Evolutionary conservation across 495 filamentous ascomycete genomes (phyloP).

Genomic region (Talaromyces nanjingensis): DNA sequence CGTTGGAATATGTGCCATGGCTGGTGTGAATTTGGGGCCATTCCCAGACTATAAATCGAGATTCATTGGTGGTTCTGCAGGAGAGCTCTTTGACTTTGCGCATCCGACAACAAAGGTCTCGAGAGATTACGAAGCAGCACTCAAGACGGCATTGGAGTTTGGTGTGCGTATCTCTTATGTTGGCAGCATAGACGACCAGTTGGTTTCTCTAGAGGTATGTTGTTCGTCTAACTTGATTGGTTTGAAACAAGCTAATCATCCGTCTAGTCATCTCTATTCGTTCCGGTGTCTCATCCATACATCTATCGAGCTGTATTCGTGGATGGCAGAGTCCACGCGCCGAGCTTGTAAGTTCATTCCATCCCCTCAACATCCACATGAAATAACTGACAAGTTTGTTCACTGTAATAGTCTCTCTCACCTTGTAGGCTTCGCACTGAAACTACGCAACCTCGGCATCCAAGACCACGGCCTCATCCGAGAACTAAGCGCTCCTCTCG

Average conservation of each 20-base stretch:
- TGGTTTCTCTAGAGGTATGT: slow-evolving; percentile 81
- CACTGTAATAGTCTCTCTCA: slow-evolving; percentile 58
- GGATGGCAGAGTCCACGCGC: slow-evolving; percentile 84
- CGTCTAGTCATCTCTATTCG: slow-evolving; percentile 71
- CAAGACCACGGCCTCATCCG: slow-evolving; percentile 89
- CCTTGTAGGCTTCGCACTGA: slow-evolving; percentile 86
- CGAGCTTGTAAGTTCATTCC: slow-evolving; percentile 62
- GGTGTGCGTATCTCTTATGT: slow-evolving; percentile 78
- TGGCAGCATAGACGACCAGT: slow-evolving; percentile 93
- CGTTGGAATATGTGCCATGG: slow-evolving; percentile 87
- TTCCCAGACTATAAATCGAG: slow-evolving; percentile 81
- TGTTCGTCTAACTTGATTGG: neutral
- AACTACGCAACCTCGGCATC: slow-evolving; percentile 86
- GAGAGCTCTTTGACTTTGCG: slow-evolving; percentile 89
- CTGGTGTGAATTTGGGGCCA: slow-evolving; percentile 88
- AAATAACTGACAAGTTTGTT: slow-evolving; percentile 8
- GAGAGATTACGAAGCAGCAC: slow-evolving; percentile 67
- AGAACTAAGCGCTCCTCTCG: slow-evolving; percentile 80
- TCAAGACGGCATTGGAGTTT: slow-evolving; percentile 64
- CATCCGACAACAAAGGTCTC: slow-evolving; percentile 72
- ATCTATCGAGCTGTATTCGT: slow-evolving; percentile 93
- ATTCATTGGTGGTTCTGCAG: slow-evolving; percentile 78
- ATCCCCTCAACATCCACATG: neutral
- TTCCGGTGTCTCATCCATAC: slow-evolving; percentile 77
- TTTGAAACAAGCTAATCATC: slow-evolving; percentile 13